A percentile compares a stretch with the other conserved stretches of the same genome.
These are phyloP conservation scores for Hypomontagnella submonticulosa DNA, from an alignment of 495 filamentous ascomycete species.

Conservation along the genomic window DNA sequence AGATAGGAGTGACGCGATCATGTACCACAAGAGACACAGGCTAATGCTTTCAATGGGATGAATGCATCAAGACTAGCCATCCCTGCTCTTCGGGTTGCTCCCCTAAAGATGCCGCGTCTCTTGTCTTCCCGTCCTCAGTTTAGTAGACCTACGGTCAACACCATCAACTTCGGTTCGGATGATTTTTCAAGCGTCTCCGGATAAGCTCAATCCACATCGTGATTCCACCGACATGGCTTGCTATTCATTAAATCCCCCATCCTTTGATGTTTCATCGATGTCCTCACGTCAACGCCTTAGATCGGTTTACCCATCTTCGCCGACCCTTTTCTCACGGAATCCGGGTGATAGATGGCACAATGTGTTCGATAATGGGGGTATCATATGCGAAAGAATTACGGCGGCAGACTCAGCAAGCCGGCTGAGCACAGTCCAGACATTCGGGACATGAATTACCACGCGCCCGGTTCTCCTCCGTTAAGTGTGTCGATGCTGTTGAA, in stretches of 20 bases:
- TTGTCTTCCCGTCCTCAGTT: neutral
- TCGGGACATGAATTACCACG: neutral
- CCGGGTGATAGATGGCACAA: too few relatives aligned
- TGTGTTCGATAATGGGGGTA: too few relatives aligned
- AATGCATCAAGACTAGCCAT: neutral
- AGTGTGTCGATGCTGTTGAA: slow-evolving; percentile 7
- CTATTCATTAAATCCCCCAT: neutral
- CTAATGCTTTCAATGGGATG: neutral
- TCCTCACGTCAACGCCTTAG: too few relatives aligned
- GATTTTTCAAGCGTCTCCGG: neutral
- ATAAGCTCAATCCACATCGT: neutral
- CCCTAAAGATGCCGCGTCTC: too few relatives aligned
- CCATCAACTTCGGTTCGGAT: neutral
- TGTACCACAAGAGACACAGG: neutral
- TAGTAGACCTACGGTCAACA: neutral
- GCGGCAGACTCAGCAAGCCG: neutral
- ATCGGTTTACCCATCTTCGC: too few relatives aligned
- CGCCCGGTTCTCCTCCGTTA: neutral
- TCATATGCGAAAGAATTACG: too few relatives aligned
- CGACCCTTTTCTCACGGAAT: too few relatives aligned
- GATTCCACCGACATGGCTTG: neutral
- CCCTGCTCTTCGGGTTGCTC: neutral
- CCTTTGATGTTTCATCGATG: neutral
- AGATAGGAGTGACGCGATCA: neutral
- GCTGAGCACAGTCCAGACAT: neutral